phyloP scores from a whole-genome alignment of 768 basidiomycete species.

The Boletus reticuloceps region DNA sequence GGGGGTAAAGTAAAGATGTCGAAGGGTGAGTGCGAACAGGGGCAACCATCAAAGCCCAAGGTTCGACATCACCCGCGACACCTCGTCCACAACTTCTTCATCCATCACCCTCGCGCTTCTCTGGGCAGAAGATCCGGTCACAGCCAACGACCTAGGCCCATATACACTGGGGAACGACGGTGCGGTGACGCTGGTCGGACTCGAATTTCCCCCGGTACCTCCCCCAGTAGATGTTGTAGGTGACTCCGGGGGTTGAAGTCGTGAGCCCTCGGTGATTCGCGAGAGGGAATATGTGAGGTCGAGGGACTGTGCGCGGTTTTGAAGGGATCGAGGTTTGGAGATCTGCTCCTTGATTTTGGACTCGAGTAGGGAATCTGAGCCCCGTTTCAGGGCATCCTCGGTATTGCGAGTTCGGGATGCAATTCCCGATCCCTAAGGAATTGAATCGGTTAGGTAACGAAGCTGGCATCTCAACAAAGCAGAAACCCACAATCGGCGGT shows the following conservation, averaged over 20 bases:
- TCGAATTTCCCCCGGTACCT: constrained; percentile 73
- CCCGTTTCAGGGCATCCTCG: constrained; percentile 77
- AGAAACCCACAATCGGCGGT: constrained; percentile 63
- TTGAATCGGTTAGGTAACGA: constrained; percentile 18
- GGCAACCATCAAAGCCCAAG: constrained; percentile 50
- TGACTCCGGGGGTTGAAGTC: constrained; percentile 70
- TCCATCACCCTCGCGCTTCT: constrained; percentile 41
- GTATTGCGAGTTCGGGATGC: constrained; percentile 64
- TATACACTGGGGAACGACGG: constrained; percentile 87
- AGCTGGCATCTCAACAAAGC: constrained; percentile 3
- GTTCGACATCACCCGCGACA: constrained; percentile 76
- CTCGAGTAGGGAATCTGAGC: constrained; percentile 81
- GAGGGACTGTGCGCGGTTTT: constrained; percentile 86
- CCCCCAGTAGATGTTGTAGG: constrained; percentile 73
- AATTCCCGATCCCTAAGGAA: constrained; percentile 61
- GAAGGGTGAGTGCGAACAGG: constrained; percentile 13
- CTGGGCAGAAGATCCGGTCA: constrained; percentile 45
- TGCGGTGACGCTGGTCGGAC: constrained; percentile 73
- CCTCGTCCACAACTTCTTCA: constrained; percentile 63
- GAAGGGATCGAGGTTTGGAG: constrained; percentile 75
- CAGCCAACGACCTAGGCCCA: constrained; percentile 54
- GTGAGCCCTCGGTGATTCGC: constrained; percentile 71
- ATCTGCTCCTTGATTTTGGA: constrained; percentile 78
- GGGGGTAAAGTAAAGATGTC: constrained; percentile 9
- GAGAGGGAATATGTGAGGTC: constrained; percentile 83